Evolutionary conservation across 805 yeast species (phyloP).

Genomic region (Candida ficus): DNA sequence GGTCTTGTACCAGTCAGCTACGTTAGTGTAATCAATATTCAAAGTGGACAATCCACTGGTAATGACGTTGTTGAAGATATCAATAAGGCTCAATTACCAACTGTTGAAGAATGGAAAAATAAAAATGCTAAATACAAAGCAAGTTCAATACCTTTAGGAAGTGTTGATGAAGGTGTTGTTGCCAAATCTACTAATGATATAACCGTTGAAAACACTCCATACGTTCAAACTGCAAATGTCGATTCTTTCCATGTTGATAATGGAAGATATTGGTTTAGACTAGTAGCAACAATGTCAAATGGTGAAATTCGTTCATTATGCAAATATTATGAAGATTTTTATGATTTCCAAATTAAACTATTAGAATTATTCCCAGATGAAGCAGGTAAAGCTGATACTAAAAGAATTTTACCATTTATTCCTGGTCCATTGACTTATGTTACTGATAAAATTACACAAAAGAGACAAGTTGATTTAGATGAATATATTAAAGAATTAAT

Average conservation of each 20-base stretch:
- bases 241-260: conserved; percentile 76
- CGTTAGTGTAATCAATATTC: conserved; percentile 78
- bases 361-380: conserved; percentile 84
- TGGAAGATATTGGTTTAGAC: conserved; percentile 85
- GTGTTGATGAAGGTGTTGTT: conserved; percentile 34
- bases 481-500: conserved; percentile 56
- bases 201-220: conserved; percentile 15
- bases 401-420: conserved; percentile 83
- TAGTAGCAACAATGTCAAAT: conserved; percentile 59
- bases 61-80: conserved; percentile 56
- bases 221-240: conserved; percentile 51
- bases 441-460: conserved; percentile 63
- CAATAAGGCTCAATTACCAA: conserved; percentile 67
- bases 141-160: conserved; percentile 69
- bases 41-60: conserved; percentile 53
- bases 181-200: conserved; percentile 7
- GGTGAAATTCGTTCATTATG: conserved; percentile 71
- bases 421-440: conserved; percentile 95
- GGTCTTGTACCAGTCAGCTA: conserved; percentile 92
- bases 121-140: conserved; percentile 91
- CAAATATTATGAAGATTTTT: conserved; percentile 92
- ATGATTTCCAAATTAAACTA: conserved; percentile 82
- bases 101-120: conserved; percentile 94
- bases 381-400: conserved; percentile 78
- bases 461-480: conserved; percentile 50